Evolutionary conservation across 2,329 filamentous ascomycete species (phyloP).

Genomic region (Coniochaeta prunicola): DNA sequence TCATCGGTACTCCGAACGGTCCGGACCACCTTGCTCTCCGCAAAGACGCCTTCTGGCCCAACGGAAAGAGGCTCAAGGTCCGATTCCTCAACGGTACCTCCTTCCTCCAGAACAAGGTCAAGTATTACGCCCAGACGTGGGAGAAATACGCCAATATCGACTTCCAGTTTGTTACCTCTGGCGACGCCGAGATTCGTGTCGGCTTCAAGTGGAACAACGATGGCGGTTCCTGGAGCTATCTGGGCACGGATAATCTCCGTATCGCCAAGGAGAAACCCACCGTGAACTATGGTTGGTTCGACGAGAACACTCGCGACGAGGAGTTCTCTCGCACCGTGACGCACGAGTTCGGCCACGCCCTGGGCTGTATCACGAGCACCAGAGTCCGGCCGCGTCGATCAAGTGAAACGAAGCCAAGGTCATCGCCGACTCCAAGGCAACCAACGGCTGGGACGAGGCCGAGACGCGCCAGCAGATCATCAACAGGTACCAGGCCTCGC

Average conservation of each 20-base stretch:
- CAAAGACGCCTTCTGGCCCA: slow-evolving; percentile 1
- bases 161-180: slow-evolving; percentile 7
- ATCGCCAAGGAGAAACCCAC: slow-evolving; percentile 7
- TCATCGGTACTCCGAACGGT: background rate
- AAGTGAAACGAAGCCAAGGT: slow-evolving; percentile 16
- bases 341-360: slow-evolving; percentile 22
- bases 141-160: slow-evolving; percentile 8
- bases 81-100: slow-evolving; percentile 5
- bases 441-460: slow-evolving; percentile 3
- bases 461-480: slow-evolving; percentile 5
- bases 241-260: slow-evolving; percentile 6
- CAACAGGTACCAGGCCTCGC: background rate
- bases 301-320: slow-evolving; percentile 10
- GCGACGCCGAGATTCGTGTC: slow-evolving; percentile 10
- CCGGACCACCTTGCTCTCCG: background rate
- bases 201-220: slow-evolving; percentile 1
- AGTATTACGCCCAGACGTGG: slow-evolving; percentile 6
- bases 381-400: slow-evolving; percentile 13
- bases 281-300: slow-evolving; percentile 18
- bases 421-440: slow-evolving; percentile 8
- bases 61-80: slow-evolving; percentile 4
- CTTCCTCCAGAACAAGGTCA: slow-evolving; percentile 5
- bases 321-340: slow-evolving; percentile 12
- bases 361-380: slow-evolving; percentile 21
- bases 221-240: slow-evolving; percentile 6